Evolutionary conservation across 768 basidiomycete species (phyloP).

Genomic region (Artomyces pyxidatus): DNA sequence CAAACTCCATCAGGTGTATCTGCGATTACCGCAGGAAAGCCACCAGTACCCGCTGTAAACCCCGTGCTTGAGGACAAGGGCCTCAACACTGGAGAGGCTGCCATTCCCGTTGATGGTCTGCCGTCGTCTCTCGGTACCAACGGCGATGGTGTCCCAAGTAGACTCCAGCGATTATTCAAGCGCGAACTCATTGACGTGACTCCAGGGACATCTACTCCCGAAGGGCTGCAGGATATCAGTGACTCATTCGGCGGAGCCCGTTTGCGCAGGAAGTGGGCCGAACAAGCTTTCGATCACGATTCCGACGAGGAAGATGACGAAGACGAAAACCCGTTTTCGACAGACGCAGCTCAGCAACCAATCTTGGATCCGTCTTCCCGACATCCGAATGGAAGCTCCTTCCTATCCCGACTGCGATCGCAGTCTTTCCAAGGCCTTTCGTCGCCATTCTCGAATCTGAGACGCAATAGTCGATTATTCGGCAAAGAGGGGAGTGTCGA

Average conservation of each 20-base stretch:
- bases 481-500: neutral
- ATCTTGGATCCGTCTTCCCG: neutral
- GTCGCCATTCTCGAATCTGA: neutral
- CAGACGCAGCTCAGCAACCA: conserved; percentile 2
- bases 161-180: neutral
- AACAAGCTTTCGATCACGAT: neutral
- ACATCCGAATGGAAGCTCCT: conserved; percentile 3
- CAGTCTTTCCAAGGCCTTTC: conserved; percentile 14
- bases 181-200: neutral
- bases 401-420: conserved; percentile 13
- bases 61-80: neutral
- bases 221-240: neutral
- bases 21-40: conserved; percentile 2
- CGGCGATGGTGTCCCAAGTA: neutral
- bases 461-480: conserved; percentile 2
- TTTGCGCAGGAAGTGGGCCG: neutral
- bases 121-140: neutral
- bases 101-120: neutral
- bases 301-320: conserved; percentile 4
- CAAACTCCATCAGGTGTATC: conserved; percentile 24
- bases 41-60: neutral
- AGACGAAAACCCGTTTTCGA: conserved; percentile 3
- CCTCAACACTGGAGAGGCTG: neutral
- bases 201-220: neutral
- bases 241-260: too few relatives aligned